Percentiles rank a stretch among this genome's conserved stretches.
Evolutionary conservation across 2,329 filamentous ascomycete species (phyloP).

Genomic region (Trichoderma gracile): DNA sequence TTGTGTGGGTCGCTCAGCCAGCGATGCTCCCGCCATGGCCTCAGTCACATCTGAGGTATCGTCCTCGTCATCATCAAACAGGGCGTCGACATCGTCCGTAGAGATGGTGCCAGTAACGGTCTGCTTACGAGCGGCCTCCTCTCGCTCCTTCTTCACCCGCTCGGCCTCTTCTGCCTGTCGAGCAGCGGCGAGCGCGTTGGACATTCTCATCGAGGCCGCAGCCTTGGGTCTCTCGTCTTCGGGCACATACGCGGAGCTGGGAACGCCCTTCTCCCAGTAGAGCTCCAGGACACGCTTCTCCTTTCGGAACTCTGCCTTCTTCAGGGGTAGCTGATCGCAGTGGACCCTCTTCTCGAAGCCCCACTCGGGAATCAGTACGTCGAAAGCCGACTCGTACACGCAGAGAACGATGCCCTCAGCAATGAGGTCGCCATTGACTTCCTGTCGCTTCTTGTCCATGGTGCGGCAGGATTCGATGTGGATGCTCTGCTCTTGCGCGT

Average conservation of each 20-base stretch:
- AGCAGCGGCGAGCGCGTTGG: constrained; percentile 73
- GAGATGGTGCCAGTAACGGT: constrained; percentile 94
- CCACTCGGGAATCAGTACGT: constrained; percentile 96
- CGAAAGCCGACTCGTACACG: constrained; percentile 98
- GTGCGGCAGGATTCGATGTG: constrained; percentile 96
- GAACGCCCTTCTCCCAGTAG: constrained; percentile 99
- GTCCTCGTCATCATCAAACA: constrained; percentile 86
- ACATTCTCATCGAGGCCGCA: constrained; percentile 69
- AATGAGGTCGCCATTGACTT: constrained; percentile 86
- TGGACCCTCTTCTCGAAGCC: constrained; percentile 99
- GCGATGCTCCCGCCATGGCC: constrained; percentile 84
- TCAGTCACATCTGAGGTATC: constrained; percentile 88
- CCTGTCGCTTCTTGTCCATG: constrained; percentile 89
- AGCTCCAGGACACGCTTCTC: constrained; percentile 91
- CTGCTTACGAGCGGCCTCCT: constrained; percentile 88
- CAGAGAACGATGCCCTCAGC: constrained; percentile 94
- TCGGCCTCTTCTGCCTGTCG: constrained; percentile 81
- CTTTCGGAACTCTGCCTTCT: constrained; percentile 99
- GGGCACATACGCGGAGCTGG: constrained; percentile 91
- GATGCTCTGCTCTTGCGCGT: constrained; percentile 96
- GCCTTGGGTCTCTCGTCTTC: constrained; percentile 95
- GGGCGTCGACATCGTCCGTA: constrained; percentile 87
- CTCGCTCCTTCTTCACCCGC: constrained; percentile 78
- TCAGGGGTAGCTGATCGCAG: constrained; percentile 93
- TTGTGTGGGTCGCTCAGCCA: constrained; percentile 87